phyloP scores from a whole-genome alignment of 148 eudicot species.

The Gaultheria prostrata region DNA sequence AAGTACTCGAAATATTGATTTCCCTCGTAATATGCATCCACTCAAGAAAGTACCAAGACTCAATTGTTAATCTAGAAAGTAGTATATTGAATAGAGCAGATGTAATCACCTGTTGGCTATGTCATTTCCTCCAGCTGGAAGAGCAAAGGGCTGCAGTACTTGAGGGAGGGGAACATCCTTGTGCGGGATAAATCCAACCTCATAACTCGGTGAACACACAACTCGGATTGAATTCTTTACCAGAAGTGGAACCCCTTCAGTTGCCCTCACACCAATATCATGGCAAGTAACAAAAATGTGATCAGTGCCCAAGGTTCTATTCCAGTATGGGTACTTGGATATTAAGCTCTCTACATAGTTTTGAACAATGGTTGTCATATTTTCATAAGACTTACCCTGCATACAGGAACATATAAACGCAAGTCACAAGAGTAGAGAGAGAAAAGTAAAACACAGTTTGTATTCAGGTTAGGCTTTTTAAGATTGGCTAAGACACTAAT shows the following conservation, averaged over 20 bases:
- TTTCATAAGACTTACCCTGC: conserved; percentile 90
- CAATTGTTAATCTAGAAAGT: neutral
- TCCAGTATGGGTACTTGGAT: conserved; percentile 89
- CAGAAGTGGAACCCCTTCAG: conserved; percentile 73
- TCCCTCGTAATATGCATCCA: neutral
- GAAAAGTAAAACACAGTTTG: neutral
- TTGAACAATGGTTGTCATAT: conserved; percentile 79
- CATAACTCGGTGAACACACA: conserved; percentile 90
- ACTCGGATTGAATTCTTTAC: conserved; percentile 88
- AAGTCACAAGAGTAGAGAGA: neutral
- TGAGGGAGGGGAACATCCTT: conserved; percentile 96
- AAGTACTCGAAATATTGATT: neutral
- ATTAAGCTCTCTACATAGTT: conserved; percentile 78
- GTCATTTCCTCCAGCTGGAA: conserved; percentile 93
- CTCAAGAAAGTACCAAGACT: neutral
- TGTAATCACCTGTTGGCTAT: conserved; percentile 57
- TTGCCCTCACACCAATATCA: conserved; percentile 95
- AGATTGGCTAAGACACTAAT: neutral
- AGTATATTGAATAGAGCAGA: neutral
- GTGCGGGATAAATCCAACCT: conserved; percentile 90
- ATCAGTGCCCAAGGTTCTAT: conserved; percentile 92
- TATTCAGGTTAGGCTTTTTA: neutral
- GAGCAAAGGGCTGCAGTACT: conserved; percentile 93
- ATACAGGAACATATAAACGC: neutral
- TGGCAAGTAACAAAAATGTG: conserved; percentile 94